Evolutionary conservation across 495 filamentous ascomycete genomes (phyloP), one percentile per base, ranked within the genome.

Genomic region (Rhypophila decipiens): DNA sequence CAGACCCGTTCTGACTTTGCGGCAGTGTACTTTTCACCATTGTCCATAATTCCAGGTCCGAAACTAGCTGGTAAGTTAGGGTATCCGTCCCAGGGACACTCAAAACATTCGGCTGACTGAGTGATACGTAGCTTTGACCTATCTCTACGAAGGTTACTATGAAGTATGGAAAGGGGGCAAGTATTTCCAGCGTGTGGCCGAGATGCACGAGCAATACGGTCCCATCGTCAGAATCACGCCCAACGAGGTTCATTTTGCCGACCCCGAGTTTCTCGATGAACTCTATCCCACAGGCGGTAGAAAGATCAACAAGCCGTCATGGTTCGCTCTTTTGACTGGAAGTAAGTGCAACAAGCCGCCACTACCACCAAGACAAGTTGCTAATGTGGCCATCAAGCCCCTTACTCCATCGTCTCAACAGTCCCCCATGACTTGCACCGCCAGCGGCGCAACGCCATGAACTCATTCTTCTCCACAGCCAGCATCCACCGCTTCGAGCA

Each of bases 171-270:
- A 19, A 1, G 39, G 39, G 12, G 38, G 38, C 3, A 40, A 40
- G 18, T 51, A 51, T 35, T 46, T 41, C 29, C 24, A 34, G 18
- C 10, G 9, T 19, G 34, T 51, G 11, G 42, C 17, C 11, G 21
- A 51, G 17, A 51, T 51, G 49, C 49, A 51, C n/a, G 20, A 37
- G 24, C 44, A 46, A 42, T 51, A 51, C 39, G 49, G 49, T 9
- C 49, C 49, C 3, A 51, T 51, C 37, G 42, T 51, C 23, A 23
- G 42, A 12, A 42, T 51, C 19, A 51, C 29, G 18, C 49, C 49
- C 1, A 3, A 51, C 31, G 49, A 51, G 24, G 49, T 51, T 2
- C 49, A 51, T 24, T 51, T 45, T 22, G 24, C 35, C 2, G 49
- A 51, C 23, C 49, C 42, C 1, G 27, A 46, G 19, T 46, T 46